A percentile compares a stretch with the other conserved stretches of the same genome.
Conservation (phyloP, 2,329 filamentous ascomycete species). For the Verticillium klebahnii region DNA sequence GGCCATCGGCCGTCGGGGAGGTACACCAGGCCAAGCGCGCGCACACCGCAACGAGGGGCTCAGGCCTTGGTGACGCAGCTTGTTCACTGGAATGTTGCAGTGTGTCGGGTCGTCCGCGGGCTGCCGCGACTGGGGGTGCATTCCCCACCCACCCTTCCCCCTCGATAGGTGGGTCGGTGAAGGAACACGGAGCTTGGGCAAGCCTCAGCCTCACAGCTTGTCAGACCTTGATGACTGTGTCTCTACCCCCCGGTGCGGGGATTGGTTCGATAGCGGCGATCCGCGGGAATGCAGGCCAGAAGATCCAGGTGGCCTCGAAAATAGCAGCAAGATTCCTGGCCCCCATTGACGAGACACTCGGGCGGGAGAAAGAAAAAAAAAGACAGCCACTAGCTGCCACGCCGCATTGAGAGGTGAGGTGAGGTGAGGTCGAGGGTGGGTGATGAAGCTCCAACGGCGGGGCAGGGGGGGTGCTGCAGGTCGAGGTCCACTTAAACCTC, state of each 20-base stretch:
- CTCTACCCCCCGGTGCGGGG: background rate
- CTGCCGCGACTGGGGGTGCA: background rate
- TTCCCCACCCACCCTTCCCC: background rate
- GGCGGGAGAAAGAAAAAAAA: background rate
- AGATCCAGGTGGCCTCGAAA: background rate
- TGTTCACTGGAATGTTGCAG: background rate
- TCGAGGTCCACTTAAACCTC: slow-evolving; percentile 15
- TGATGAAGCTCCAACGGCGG: background rate
- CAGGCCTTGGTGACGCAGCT: background rate
- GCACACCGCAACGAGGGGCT: background rate
- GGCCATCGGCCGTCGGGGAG: background rate
- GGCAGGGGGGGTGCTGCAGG: background rate
- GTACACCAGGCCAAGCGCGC: background rate
- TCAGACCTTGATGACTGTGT: background rate
- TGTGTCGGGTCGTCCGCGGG: background rate
- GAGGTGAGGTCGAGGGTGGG: background rate
- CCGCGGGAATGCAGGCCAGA: background rate
- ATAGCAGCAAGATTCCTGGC: background rate
- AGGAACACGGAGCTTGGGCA: background rate
- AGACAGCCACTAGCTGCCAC: background rate
- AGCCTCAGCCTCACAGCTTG: background rate
- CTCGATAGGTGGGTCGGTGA: background rate
- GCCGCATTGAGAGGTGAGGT: background rate
- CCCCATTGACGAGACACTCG: background rate
- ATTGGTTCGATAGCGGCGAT: background rate